phyloP scores from a whole-genome alignment of 805 yeast genomes.

The Barnettozyma californica region DNA sequence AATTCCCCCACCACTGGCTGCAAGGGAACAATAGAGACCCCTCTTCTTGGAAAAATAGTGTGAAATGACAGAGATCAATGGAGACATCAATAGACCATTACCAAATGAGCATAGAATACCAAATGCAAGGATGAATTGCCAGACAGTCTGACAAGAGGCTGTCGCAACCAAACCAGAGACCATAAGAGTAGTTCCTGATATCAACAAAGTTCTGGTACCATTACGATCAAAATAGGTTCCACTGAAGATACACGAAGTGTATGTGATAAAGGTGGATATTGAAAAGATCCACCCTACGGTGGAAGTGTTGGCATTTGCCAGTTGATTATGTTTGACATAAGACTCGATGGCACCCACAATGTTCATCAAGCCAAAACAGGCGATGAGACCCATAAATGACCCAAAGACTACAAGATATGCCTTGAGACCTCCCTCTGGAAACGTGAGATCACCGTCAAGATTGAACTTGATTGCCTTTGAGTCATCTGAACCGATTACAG shows the following conservation, averaged over 20 bases:
- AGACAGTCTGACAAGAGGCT: conserved; percentile 37
- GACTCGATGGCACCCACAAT: conserved; percentile 59
- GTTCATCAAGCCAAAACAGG: conserved; percentile 51
- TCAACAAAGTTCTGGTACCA: conserved; percentile 36
- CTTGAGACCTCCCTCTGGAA: conserved; percentile 50
- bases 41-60: conserved; percentile 41
- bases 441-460: conserved; percentile 18
- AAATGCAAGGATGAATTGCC: conserved; percentile 49
- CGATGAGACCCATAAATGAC: conserved; percentile 47
- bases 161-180: conserved; percentile 39
- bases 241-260: conserved; percentile 32
- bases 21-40: conserved; percentile 41
- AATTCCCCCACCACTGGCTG: conserved; percentile 45
- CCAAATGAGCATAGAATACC: conserved; percentile 43
- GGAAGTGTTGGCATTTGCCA: conserved; percentile 38
- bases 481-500: neutral
- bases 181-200: conserved; percentile 33
- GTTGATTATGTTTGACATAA: conserved; percentile 48
- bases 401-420: conserved; percentile 55
- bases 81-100: conserved; percentile 38
- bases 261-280: conserved; percentile 25
- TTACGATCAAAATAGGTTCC: conserved; percentile 42
- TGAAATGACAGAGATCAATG: conserved; percentile 38
- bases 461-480: neutral
- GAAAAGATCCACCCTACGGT: conserved; percentile 54